Evolutionary conservation across 208 protist genomes (phyloP).

Genomic region (Leishmania tarentolae): DNA sequence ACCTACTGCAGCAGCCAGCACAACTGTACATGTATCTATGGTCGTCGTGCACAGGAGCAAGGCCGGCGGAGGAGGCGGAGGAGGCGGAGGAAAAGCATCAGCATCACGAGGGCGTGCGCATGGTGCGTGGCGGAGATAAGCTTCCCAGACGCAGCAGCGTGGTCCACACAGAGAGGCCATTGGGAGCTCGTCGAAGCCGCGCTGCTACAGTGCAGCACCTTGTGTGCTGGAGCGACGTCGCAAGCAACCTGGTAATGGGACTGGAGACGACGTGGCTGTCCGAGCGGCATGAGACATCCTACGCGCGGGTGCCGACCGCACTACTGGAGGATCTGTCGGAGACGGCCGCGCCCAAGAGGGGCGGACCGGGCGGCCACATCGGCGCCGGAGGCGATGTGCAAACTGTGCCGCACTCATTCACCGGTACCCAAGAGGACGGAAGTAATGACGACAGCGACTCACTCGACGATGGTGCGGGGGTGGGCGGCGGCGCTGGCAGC

Average conservation of each 20-base stretch:
- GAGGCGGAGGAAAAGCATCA: slow-evolving; percentile 7
- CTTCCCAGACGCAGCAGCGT: neutral
- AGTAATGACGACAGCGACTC: slow-evolving; percentile 37
- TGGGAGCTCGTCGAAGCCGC: slow-evolving; percentile 13
- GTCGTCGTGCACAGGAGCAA: slow-evolving; percentile 7
- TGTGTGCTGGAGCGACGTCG: slow-evolving; percentile 83
- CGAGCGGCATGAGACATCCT: slow-evolving; percentile 25
- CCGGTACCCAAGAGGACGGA: neutral
- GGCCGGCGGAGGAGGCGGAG: slow-evolving; percentile 7
- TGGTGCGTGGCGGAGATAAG: neutral
- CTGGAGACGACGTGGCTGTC: slow-evolving; percentile 22
- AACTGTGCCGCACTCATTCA: neutral
- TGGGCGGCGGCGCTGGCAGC: slow-evolving; percentile 2
- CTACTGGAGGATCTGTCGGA: slow-evolving; percentile 48
- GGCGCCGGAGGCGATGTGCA: neutral
- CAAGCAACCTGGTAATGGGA: slow-evolving; percentile 78
- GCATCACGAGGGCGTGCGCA: neutral
- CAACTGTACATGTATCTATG: slow-evolving; percentile 25
- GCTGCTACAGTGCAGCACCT: slow-evolving; percentile 25
- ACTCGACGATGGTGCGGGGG: slow-evolving; percentile 1
- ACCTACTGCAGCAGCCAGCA: slow-evolving; percentile 18
- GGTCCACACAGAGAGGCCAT: neutral
- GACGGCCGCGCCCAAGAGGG: neutral
- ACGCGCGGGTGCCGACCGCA: slow-evolving; percentile 49
- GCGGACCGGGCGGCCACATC: neutral